Percentiles rank a stretch among this genome's conserved stretches.
Conservation (phyloP, 805 yeast genomes). For the Starmerella sp. region DNA sequence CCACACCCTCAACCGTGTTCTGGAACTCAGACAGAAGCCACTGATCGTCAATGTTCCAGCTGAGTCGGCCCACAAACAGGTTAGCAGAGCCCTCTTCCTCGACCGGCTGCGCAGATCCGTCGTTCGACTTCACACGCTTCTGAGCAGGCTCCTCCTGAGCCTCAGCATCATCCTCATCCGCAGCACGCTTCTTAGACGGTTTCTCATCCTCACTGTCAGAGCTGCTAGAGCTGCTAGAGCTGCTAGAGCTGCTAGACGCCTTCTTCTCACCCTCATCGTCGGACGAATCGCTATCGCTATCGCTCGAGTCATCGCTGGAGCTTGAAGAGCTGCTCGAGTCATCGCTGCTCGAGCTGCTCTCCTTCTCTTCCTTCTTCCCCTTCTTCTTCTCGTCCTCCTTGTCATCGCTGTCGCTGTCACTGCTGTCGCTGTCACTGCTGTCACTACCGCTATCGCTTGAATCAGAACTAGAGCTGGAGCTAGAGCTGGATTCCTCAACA, state of each 20-base stretch:
- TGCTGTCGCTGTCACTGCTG: neutral
- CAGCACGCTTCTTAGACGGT: constrained; percentile 18
- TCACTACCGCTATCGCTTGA: neutral
- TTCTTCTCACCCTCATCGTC: constrained; percentile 12
- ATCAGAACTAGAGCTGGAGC: neutral
- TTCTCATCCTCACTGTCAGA: constrained; percentile 19
- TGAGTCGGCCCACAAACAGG: constrained; percentile 89
- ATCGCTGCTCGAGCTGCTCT: neutral
- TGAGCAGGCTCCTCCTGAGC: constrained; percentile 32
- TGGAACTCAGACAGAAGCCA: constrained; percentile 86
- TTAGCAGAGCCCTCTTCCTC: constrained; percentile 61
- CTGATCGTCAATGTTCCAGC: constrained; percentile 94
- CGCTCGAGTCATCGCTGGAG: constrained; percentile 18
- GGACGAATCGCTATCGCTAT: constrained; percentile 16
- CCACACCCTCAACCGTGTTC: constrained; percentile 59
- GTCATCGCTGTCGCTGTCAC: constrained; percentile 1
- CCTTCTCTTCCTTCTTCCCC: constrained; percentile 25
- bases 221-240: constrained; percentile 21
- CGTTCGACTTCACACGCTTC: constrained; percentile 33
- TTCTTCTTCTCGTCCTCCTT: constrained; percentile 22
- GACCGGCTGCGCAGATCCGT: constrained; percentile 22
- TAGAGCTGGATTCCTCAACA: constrained; percentile 18
- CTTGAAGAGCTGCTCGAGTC: constrained; percentile 8
- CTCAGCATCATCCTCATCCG: constrained; percentile 22
- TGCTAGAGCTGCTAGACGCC: constrained; percentile 24